These are phyloP conservation scores for Lathyrus oleraceus DNA, from an alignment of 306 rosid genomes.

Conservation along the genomic window DNA sequence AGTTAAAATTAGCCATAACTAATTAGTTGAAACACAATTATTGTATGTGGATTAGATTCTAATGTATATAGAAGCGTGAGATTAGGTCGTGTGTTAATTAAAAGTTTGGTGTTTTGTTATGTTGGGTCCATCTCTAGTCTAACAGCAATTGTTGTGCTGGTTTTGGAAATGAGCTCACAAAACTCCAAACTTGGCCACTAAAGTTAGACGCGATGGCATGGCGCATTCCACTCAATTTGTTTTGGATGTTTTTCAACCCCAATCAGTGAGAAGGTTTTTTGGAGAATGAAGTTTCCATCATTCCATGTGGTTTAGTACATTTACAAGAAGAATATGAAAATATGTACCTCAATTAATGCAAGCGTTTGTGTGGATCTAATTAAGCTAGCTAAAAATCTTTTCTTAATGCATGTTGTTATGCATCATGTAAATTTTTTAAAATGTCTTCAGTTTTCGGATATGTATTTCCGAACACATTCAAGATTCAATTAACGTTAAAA, in stretches of 20 bases:
- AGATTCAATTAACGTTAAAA: too few species aligned
- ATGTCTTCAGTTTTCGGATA: too few species aligned
- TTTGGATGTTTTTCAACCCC: conserved; percentile 31
- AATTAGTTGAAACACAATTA: neutral
- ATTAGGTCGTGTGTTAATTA: conserved; percentile 45
- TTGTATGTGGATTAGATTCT: neutral
- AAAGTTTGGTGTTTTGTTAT: conserved; percentile 30
- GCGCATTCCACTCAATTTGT: conserved; percentile 43
- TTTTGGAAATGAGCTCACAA: conserved; percentile 63
- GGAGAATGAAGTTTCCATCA: conserved; percentile 31
- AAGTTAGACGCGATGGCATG: conserved; percentile 54
- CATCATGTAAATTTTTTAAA: too few species aligned
- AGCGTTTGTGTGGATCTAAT: neutral
- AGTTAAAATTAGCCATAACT: neutral
- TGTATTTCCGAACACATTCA: too few species aligned
- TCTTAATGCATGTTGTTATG: too few species aligned
- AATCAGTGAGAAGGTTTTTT: conserved; percentile 33
- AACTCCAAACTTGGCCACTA: conserved; percentile 56
- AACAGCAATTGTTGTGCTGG: conserved; percentile 56
- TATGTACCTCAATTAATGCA: conserved; percentile 5
- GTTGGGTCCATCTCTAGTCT: conserved; percentile 61
- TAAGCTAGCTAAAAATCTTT: neutral
- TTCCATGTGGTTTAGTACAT: conserved; percentile 23
- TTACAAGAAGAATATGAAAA: conserved; percentile 24
- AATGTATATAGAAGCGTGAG: conserved; percentile 9